Conservation (phyloP, 208 protist species). For the Leishmania lainsoni region DNA sequence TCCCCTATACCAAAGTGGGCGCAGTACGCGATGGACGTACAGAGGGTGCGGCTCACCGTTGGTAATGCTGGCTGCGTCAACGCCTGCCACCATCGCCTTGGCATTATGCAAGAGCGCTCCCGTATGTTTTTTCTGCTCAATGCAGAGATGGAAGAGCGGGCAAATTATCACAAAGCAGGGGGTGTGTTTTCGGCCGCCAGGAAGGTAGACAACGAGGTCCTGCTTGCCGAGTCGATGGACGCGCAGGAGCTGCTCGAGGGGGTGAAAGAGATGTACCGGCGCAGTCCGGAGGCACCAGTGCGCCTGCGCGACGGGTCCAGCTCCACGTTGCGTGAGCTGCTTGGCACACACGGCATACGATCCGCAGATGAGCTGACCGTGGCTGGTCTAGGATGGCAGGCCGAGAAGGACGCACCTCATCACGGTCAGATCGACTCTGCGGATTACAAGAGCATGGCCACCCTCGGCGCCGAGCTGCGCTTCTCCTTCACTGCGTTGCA, state of each 20-base stretch:
- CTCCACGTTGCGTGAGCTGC: constrained; percentile 78
- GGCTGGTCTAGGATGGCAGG: constrained; percentile 88
- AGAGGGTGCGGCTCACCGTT: constrained; percentile 73
- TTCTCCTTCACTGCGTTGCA: constrained; percentile 75
- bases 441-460: constrained; percentile 37
- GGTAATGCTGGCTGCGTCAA: constrained; percentile 72
- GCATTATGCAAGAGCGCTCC: constrained; percentile 93
- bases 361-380: constrained; percentile 71
- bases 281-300: constrained; percentile 56
- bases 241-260: constrained; percentile 83
- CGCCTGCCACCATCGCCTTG: constrained; percentile 85
- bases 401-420: constrained; percentile 29
- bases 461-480: constrained; percentile 79
- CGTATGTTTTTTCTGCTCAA: constrained; percentile 92
- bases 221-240: constrained; percentile 68
- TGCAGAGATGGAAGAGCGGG: constrained; percentile 83
- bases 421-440: constrained; percentile 23
- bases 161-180: constrained; percentile 75
- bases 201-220: constrained; percentile 87
- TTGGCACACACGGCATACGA: constrained; percentile 55
- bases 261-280: constrained; percentile 71
- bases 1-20: constrained; percentile 52
- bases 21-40: constrained; percentile 75
- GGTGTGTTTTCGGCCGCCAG: constrained; percentile 83
- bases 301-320: constrained; percentile 58